These are phyloP conservation scores for Retiboletus flavoniger DNA, from an alignment of 1,284 basidiomycete genomes.

Conservation along the genomic window DNA sequence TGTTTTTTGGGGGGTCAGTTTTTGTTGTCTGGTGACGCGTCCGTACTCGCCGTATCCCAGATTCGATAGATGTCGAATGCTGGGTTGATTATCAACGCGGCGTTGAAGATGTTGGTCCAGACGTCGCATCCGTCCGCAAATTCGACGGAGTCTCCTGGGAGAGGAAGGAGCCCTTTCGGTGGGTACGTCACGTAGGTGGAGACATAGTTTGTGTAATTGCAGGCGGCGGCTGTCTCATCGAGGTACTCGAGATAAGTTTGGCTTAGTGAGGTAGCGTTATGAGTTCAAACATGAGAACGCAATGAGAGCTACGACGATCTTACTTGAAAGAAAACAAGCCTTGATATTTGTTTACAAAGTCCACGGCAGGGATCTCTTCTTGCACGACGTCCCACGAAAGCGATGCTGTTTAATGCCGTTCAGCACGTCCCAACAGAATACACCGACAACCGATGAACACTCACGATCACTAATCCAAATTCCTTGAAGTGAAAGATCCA, in stretches of 20 bases:
- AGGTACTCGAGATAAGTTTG: slow-evolving; percentile 62
- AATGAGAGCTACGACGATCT: background rate
- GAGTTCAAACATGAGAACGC: background rate
- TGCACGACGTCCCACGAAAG: slow-evolving; percentile 62
- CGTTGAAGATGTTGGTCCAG: slow-evolving; percentile 62
- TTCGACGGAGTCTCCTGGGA: slow-evolving; percentile 51
- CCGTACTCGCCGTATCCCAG: slow-evolving; percentile 55
- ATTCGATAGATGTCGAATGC: slow-evolving; percentile 77
- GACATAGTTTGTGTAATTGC: slow-evolving; percentile 65
- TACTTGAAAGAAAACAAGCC: slow-evolving; percentile 71
- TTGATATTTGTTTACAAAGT: slow-evolving; percentile 69
- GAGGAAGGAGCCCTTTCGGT: slow-evolving; percentile 54
- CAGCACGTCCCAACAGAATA: background rate
- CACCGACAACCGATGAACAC: slow-evolving; percentile 19
- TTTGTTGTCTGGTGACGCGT: rapidly evolving
- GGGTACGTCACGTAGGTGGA: slow-evolving; percentile 66
- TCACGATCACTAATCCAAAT: slow-evolving; percentile 73
- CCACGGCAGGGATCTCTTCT: slow-evolving; percentile 64
- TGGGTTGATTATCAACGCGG: slow-evolving; percentile 61
- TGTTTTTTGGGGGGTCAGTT: slow-evolving; percentile 17
- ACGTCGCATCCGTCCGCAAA: slow-evolving; percentile 58
- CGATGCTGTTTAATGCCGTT: slow-evolving; percentile 39
- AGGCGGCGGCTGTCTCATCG: slow-evolving; percentile 49
- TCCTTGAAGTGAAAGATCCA: slow-evolving; percentile 62
- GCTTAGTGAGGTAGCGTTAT: slow-evolving; percentile 41